Evolutionary conservation across 2,329 filamentous ascomycete genomes (phyloP).

Genomic region (Aspergillus fructus): DNA sequence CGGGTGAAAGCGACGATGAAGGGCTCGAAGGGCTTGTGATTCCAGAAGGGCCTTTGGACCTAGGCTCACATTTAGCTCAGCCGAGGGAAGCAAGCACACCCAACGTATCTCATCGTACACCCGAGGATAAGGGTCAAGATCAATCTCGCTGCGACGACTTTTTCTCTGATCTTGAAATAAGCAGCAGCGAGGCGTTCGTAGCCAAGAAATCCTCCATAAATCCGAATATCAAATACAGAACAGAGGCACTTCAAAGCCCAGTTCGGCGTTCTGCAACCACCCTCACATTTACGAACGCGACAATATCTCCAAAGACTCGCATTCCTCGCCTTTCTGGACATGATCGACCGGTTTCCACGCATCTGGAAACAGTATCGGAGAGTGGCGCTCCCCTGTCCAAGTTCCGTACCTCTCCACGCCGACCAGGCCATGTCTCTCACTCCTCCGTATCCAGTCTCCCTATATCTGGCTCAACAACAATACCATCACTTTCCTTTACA

Average conservation of each 20-base stretch:
- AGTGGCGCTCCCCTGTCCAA: conserved; percentile 71
- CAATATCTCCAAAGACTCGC: conserved; percentile 60
- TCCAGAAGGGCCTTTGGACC: conserved; percentile 78
- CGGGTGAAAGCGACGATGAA: conserved; percentile 90
- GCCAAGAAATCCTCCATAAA: conserved; percentile 80
- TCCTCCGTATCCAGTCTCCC: conserved; percentile 66
- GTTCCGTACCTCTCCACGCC: conserved; percentile 64
- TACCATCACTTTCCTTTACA: conserved; percentile 57
- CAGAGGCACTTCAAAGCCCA: conserved; percentile 66
- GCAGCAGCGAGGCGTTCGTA: conserved; percentile 77
- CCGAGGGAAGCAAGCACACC: conserved; percentile 55
- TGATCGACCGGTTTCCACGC: conserved; percentile 68
- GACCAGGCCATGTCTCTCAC: conserved; percentile 66
- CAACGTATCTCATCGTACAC: conserved; percentile 33
- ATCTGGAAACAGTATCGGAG: conserved; percentile 88
- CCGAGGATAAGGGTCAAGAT: conserved; percentile 17
- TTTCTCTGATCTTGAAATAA: conserved; percentile 81
- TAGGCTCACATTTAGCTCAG: conserved; percentile 73
- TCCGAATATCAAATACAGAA: conserved; percentile 87
- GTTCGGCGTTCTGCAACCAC: conserved; percentile 72
- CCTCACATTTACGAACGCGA: conserved; percentile 85
- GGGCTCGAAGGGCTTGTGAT: conserved; percentile 85
- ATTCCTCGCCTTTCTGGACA: conserved; percentile 75
- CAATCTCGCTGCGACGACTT: conserved; percentile 66
- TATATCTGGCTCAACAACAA: conserved; percentile 60